phyloP scores from a whole-genome alignment of 2,329 filamentous ascomycete genomes.

The Colletotrichum chlorophyti region DNA sequence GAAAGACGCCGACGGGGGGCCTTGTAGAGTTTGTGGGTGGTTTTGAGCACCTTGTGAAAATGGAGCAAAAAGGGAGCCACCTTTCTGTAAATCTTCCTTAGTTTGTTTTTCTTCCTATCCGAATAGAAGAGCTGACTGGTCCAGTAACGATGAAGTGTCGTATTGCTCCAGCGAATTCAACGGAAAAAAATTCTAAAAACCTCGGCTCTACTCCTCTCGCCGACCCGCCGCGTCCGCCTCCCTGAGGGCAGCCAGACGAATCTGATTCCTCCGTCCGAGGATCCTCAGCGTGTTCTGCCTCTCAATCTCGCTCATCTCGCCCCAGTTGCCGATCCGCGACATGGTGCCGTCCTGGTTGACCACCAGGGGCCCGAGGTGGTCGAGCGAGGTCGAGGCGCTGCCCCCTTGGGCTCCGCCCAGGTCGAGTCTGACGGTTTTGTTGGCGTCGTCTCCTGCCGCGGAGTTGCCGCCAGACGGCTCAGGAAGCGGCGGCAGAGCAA shows the following conservation, averaged over 20 bases:
- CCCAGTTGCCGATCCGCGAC: constrained; percentile 77
- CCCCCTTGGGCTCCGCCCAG: constrained; percentile 35
- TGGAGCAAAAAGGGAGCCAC: too few species aligned
- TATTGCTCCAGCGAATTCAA: too few species aligned
- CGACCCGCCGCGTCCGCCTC: constrained; percentile 31
- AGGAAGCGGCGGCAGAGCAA: constrained; percentile 28
- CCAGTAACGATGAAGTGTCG: too few species aligned
- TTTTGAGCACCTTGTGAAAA: too few species aligned
- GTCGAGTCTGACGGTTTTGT: constrained; percentile 37
- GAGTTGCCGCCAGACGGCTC: constrained; percentile 4
- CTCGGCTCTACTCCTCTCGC: constrained; percentile 33
- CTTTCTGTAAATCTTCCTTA: too few species aligned
- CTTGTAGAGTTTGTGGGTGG: too few species aligned
- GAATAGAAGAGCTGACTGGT: too few species aligned
- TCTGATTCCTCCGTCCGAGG: constrained; percentile 72
- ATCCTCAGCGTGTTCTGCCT: constrained; percentile 70
- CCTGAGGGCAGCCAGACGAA: constrained; percentile 61
- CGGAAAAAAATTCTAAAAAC: too few species aligned
- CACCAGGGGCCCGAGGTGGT: constrained; percentile 75
- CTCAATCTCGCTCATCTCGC: constrained; percentile 73
- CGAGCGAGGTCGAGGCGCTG: constrained; percentile 59
- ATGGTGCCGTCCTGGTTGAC: constrained; percentile 76
- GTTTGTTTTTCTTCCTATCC: too few species aligned
- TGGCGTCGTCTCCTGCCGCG: background rate
- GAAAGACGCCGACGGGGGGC: too few species aligned